Evolutionary conservation across 108 stramenopile species (phyloP), one percentile per base, ranked within the genome.

Genomic region (Asterionellopsis glacialis): DNA sequence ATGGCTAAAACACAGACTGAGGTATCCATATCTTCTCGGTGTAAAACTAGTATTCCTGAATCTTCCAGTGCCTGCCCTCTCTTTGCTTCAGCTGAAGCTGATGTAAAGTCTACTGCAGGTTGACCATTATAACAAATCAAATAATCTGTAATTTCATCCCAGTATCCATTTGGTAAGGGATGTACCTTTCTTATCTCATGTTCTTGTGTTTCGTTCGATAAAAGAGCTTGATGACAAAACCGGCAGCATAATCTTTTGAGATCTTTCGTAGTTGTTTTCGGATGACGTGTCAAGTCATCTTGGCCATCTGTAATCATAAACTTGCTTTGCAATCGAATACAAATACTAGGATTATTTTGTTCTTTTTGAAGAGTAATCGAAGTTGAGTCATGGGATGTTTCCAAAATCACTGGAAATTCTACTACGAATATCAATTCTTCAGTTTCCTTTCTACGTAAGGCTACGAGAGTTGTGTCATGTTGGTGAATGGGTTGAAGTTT

Each of bases 91-190:
- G 68, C 74, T 0, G 80, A 63, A 1, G 83, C 68, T 6, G 56
- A 41, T 11, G 70, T 42, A 47, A 76, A 76, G 45, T 71, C 70
- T 13, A 76, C 61, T 0, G 55, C 65, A 22, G 75, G 61, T 70
- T 75, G 74, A 60, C 82, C 75, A 5, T 74, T 64, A 49, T 82
- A 88, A 49, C 90, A 91, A 23, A 70, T 84, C 50, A 91, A 62
- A 64, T 88, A 91, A 52, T 91, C 90, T 13, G 84, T 59, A 52
- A 91, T 85, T 45, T 91, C 90, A 61, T 91, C 87, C 90, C 90
- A 91, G 58, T 79, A 74, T 45, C 90, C 86, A 45, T 57, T 48
- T 22, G 90, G 90, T 23, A 91, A 67, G 12, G 78, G 76, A 5
- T 71, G 48, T 9, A 80, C 72, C 24, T 55, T 18, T 54, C 64